phyloP scores from a whole-genome alignment of 164 flowering plant genomes.

The Hamamelis virginiana region DNA sequence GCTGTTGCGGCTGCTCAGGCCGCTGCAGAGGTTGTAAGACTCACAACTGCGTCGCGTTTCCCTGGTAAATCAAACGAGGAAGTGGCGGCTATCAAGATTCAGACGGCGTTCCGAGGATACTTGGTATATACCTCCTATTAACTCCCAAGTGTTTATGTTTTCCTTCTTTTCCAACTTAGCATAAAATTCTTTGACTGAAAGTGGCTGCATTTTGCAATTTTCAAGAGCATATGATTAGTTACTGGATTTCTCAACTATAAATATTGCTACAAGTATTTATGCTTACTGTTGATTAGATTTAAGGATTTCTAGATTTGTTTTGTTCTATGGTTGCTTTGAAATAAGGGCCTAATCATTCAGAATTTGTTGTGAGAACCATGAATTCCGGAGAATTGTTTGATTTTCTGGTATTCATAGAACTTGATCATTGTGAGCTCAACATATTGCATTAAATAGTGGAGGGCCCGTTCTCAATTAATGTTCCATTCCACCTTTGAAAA shows the following conservation, averaged over 20 bases:
- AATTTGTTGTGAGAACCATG: not conserved
- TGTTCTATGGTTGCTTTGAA: not conserved
- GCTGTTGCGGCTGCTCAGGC: constrained; percentile 89
- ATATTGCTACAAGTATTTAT: not conserved
- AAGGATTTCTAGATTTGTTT: not conserved
- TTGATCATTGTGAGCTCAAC: not conserved
- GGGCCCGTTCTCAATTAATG: too few relatives aligned
- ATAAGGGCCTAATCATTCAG: not conserved
- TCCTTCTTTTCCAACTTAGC: not conserved
- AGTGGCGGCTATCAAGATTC: constrained; percentile 72
- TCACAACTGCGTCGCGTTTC: constrained; percentile 38
- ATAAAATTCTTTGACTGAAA: too few relatives aligned
- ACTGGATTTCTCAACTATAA: not conserved
- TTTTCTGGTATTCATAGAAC: not conserved
- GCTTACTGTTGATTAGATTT: not conserved
- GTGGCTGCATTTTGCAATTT: too few relatives aligned
- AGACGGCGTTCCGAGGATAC: constrained; percentile 79
- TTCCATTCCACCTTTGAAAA: not conserved
- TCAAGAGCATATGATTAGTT: too few relatives aligned
- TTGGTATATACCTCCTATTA: constrained; percentile 35
- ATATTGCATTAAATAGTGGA: not conserved
- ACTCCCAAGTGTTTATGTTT: not conserved
- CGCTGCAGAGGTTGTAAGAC: constrained; percentile 77
- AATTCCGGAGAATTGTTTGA: not conserved
- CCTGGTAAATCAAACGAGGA: constrained; percentile 75